These are phyloP conservation scores for Salix suchowensis DNA, from an alignment of 345 rosid genomes.

Conservation along the genomic window DNA sequence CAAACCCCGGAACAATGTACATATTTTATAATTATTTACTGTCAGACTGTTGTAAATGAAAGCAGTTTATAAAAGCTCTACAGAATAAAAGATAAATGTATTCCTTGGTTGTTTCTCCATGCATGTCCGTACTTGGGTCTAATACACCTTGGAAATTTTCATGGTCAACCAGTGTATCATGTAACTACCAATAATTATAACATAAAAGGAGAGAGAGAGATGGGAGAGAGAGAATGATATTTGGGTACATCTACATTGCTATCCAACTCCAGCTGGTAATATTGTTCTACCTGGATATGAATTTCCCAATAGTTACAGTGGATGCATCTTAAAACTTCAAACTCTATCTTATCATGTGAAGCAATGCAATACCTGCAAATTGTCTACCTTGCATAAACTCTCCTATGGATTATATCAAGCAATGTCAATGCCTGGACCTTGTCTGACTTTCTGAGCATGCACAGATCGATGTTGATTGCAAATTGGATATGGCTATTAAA, in stretches of 20 bases:
- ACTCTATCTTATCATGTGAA: not conserved
- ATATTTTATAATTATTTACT: not conserved
- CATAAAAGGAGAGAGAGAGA: too few relatives aligned
- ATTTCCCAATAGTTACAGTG: too few relatives aligned
- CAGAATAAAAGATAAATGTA: not conserved
- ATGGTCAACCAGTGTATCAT: too few relatives aligned
- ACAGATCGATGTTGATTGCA: not conserved
- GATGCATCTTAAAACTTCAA: too few relatives aligned
- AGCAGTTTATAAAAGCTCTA: constrained; percentile 10
- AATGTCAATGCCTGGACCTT: not conserved
- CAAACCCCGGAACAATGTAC: constrained; percentile 8
- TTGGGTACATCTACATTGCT: too few relatives aligned
- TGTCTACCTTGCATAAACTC: not conserved
- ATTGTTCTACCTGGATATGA: too few relatives aligned
- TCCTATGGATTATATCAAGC: not conserved
- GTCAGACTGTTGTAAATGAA: constrained; percentile 11
- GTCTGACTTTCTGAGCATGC: not conserved
- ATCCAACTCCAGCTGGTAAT: too few relatives aligned
- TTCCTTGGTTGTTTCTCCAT: not conserved
- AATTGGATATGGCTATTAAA: not conserved
- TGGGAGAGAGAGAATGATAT: too few relatives aligned
- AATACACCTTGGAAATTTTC: not conserved
- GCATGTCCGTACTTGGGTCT: not conserved
- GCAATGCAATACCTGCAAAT: not conserved
- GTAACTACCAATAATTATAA: too few relatives aligned